Conservation (phyloP, 495 filamentous ascomycete species). For the Xylaria venustula region DNA sequence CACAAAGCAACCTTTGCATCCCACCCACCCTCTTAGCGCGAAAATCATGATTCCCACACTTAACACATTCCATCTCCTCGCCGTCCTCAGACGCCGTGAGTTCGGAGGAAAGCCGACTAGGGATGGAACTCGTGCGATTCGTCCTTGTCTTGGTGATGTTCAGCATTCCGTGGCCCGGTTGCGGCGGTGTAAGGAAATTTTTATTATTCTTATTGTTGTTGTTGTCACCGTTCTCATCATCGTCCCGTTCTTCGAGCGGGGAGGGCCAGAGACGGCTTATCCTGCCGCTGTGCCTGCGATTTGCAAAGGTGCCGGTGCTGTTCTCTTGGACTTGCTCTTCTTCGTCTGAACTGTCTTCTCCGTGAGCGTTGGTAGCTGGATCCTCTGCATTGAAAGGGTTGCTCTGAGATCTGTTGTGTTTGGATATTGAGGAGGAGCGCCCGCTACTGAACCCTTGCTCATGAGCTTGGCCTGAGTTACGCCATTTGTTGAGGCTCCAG, state of each 20-base stretch:
- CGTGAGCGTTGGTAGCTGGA: neutral
- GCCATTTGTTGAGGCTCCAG: constrained; percentile 48
- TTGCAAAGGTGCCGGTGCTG: neutral
- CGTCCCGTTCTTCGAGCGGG: constrained; percentile 15
- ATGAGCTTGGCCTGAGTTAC: constrained; percentile 34
- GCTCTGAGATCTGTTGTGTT: constrained; percentile 17
- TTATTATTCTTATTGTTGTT: no score
- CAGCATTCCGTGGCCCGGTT: neutral
- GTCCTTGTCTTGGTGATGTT: neutral
- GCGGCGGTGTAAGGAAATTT: constrained; percentile 11
- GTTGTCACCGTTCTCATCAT: constrained; percentile 13
- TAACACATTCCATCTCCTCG: constrained; percentile 32
- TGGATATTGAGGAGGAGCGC: constrained; percentile 7
- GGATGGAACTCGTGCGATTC: constrained; percentile 22
- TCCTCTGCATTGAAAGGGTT: constrained; percentile 9
- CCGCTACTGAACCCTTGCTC: no score
- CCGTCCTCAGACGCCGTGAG: constrained; percentile 29
- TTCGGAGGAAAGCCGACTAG: constrained; percentile 34
- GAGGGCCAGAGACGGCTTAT: constrained; percentile 7
- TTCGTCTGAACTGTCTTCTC: constrained; percentile 20
- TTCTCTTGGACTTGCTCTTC: neutral
- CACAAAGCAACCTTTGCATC: constrained; percentile 28
- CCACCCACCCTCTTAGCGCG: constrained; percentile 31
- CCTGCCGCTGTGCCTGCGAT: constrained; percentile 23
- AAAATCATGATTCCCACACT: constrained; percentile 36